Evolutionary conservation across 2,329 filamentous ascomycete species (phyloP).

Genomic region (Thermochaetoides dissita): DNA sequence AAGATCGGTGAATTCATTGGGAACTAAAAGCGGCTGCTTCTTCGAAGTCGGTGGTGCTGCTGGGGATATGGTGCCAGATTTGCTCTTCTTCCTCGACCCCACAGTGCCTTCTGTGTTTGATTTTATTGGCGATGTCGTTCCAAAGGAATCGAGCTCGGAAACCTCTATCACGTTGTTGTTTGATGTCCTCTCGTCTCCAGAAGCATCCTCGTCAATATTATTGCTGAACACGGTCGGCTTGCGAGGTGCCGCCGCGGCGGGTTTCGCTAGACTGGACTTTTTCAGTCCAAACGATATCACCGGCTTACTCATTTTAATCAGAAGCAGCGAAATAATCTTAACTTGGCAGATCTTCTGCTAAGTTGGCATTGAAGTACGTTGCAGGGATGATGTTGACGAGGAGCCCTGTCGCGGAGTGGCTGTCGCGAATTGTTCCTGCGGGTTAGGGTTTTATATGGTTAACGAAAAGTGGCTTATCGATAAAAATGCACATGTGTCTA

Average conservation of each 20-base stretch:
- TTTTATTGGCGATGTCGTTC: too few species aligned
- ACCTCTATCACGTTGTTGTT: constrained; percentile 37
- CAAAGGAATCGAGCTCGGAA: constrained; percentile 36
- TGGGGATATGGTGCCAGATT: constrained; percentile 20
- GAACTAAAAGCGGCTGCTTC: too few species aligned
- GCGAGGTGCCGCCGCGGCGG: constrained; percentile 29
- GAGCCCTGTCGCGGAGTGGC: too few species aligned
- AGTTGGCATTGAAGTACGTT: too few species aligned
- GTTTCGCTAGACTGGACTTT: constrained; percentile 38
- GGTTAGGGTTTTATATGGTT: too few species aligned
- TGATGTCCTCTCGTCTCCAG: constrained; percentile 30
- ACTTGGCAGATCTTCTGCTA: too few species aligned
- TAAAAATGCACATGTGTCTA: too few species aligned
- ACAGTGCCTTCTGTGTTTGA: too few species aligned
- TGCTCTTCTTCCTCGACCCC: constrained; percentile 10
- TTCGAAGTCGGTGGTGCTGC: constrained; percentile 7
- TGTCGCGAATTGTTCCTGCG: too few species aligned
- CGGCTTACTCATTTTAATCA: constrained; percentile 31
- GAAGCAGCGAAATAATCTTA: background rate
- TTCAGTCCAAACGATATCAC: constrained; percentile 43
- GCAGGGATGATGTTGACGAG: too few species aligned
- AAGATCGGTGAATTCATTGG: constrained; percentile 46
- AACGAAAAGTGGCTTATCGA: too few species aligned
- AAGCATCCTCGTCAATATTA: constrained; percentile 38
- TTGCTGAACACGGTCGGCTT: constrained; percentile 44